Evolutionary conservation across 495 filamentous ascomycete genomes (phyloP), one percentile per base, ranked within the genome.

Genomic region (Talaromyces ruber): DNA sequence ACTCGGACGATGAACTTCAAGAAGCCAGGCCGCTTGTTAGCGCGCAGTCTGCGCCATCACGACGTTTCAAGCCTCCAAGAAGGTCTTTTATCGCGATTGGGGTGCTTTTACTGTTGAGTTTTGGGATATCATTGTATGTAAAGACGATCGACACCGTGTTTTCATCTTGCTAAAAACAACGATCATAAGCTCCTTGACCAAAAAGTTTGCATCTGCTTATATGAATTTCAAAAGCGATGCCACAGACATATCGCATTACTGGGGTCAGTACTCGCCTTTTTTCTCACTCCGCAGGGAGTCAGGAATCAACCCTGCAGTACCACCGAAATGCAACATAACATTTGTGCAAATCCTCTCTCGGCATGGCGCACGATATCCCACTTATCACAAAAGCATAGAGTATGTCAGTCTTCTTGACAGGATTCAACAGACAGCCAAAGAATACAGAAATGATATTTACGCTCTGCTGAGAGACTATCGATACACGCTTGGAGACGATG

Each of bases 251-350:
- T 83, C 89, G 4, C 90, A 88, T 63, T 81, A 73, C 62, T 95
- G 91, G 92, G 92, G 91, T 59, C 89, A 92, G 67, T 94, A 96
- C 72, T 90, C 90, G 22, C 90, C 92, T 14, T 92, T 83, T 71
- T 95, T 88, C 76, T 79, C 83, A 0, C 84, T 92, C 2, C 64
- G 65, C 2, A 62, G 68, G 2, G 81, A 84, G 25, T 88, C 89
- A 0, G 70, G 82, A 6, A 79, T 91, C 47, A 75, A 82, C 4
- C 63, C 78, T 1, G 70, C 74, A 0, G 66, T 88, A 4, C 91
- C 91, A 1, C 39, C 74, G 3, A 74, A 74, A 26, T 96, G 92
- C 76, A 71, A 82, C 52, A 69, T 93, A 63, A 91, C 84, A 37
- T 93, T 94, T 69, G 91, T 81, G 9, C 89, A 93, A 65, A 71